Evolutionary conservation across 192 early-diverging fungal genomes (phyloP), one percentile per base, ranked within the genome.

Genomic region (Entomortierella chlamydospora): DNA sequence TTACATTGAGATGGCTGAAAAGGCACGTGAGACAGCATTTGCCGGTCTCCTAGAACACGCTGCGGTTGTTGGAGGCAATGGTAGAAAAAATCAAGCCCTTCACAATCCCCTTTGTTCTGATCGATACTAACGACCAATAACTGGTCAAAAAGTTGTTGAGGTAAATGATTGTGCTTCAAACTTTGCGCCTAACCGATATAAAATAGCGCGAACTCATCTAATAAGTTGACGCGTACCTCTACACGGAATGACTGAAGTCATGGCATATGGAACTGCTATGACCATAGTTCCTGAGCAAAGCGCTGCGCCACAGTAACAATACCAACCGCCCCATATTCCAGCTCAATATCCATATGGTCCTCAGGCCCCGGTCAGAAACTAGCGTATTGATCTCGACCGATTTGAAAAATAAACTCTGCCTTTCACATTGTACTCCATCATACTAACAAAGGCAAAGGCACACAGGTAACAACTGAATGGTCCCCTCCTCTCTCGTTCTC

Each of bases 1-100:
- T 1, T 79, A 79, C 30, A 79, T 79, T 17, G 76, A 79, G 57
- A 79, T 66, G 68, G 76, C 76, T 9, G 76, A 79, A 30, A 79
- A 79, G 68, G 76, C 76, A 28, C 76, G 76, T 15, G 76, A 79
- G 63, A 79, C 62, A 4, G 76, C 76, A n/a, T 70, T 79, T 61
- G 39, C 70, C n/a, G 61, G 76, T 15, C 18, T 79, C 23, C 68
- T 79, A 18, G 76, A 79, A 49, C 76, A 79, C 28, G 76, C 76
- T 29, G 76, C 76, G 2, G 68, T 63, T 25, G 68, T 60, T 13
- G 76, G 76, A 39, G 76, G 76, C 34, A 79, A 79, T 70, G 76
- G 73, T 64, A 72, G n/a, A n/a, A n/a, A n/a, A n/a, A n/a, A n/a
- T n/a, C n/a, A n/a, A n/a, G n/a, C n/a, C n/a, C n/a, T n/a, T n/a